Conservation (phyloP, 805 yeast species). For the Ogataea degrootiae region DNA sequence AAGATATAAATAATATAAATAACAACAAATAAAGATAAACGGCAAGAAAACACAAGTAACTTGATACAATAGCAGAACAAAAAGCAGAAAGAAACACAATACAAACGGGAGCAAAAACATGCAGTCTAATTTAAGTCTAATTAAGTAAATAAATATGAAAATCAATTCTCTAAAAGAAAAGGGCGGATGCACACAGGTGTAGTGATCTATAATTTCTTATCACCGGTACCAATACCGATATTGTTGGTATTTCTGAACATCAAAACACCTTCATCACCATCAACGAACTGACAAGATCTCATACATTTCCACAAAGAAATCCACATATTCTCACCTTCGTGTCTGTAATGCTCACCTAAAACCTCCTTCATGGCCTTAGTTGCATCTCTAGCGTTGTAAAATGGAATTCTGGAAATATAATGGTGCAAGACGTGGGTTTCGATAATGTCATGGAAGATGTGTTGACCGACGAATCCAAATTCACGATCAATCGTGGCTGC, state of each 20-base stretch:
- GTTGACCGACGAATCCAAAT: slow-evolving; percentile 54
- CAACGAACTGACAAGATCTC: slow-evolving; percentile 68
- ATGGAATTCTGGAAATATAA: slow-evolving; percentile 51
- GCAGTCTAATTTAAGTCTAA: no score
- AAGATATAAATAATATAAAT: no score
- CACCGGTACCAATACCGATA: slow-evolving; percentile 34
- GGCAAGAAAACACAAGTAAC: no score
- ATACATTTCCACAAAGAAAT: slow-evolving; percentile 49
- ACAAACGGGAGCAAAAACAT: no score
- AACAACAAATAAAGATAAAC: no score
- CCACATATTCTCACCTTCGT: slow-evolving; percentile 55
- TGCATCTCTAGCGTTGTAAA: slow-evolving; percentile 52
- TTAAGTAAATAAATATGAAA: no score
- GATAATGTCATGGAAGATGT: slow-evolving; percentile 53
- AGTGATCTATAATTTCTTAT: background rate
- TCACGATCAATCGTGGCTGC: slow-evolving; percentile 63
- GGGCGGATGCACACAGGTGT: no score
- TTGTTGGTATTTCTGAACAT: slow-evolving; percentile 61
- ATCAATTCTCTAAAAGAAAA: no score
- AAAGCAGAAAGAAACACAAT: no score
- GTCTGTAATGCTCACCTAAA: slow-evolving; percentile 47
- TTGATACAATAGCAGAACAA: no score
- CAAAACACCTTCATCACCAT: slow-evolving; percentile 59
- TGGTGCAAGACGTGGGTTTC: slow-evolving; percentile 58
- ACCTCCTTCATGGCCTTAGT: slow-evolving; percentile 47